These are phyloP conservation scores for Gentiana straminea DNA, from an alignment of 257 asterid genomes.

Conservation along the genomic window DNA sequence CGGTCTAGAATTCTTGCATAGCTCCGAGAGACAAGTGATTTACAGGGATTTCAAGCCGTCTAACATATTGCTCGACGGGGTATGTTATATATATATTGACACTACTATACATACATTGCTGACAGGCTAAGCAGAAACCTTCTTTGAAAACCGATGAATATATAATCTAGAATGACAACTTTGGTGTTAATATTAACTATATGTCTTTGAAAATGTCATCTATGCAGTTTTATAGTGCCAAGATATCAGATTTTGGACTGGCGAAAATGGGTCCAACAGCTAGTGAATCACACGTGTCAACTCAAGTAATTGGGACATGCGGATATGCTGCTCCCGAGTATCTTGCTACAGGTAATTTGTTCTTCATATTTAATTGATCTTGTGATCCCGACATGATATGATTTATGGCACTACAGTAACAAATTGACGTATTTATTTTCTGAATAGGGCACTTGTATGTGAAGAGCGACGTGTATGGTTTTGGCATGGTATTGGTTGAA, in stretches of 20 bases:
- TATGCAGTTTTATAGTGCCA: slow-evolving; percentile 52
- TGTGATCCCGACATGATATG: no score
- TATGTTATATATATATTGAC: slow-evolving; percentile 11
- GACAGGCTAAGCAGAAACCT: no score
- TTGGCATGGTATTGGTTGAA: slow-evolving; percentile 62
- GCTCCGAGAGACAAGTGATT: slow-evolving; percentile 46
- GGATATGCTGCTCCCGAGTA: slow-evolving; percentile 88
- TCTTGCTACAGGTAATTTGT: slow-evolving; percentile 21
- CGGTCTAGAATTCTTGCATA: slow-evolving; percentile 62
- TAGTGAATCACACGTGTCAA: slow-evolving; percentile 54
- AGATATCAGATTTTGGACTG: slow-evolving; percentile 65
- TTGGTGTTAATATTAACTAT: background rate
- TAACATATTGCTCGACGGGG: slow-evolving; percentile 71
- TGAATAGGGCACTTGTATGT: slow-evolving; percentile 51
- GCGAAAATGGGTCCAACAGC: slow-evolving; percentile 62
- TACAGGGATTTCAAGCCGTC: slow-evolving; percentile 81
- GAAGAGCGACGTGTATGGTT: slow-evolving; percentile 69
- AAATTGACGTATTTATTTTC: background rate
- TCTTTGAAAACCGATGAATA: no score
- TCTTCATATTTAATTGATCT: no score
- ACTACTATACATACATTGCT: no score
- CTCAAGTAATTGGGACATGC: slow-evolving; percentile 61
- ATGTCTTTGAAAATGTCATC: background rate
- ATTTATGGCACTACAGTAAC: no score
- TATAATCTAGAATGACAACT: background rate